A percentile compares a stretch with the other conserved stretches of the same genome.
phyloP scores from a whole-genome alignment of 345 rosid genomes.

The Microthlaspi erraticum region DNA sequence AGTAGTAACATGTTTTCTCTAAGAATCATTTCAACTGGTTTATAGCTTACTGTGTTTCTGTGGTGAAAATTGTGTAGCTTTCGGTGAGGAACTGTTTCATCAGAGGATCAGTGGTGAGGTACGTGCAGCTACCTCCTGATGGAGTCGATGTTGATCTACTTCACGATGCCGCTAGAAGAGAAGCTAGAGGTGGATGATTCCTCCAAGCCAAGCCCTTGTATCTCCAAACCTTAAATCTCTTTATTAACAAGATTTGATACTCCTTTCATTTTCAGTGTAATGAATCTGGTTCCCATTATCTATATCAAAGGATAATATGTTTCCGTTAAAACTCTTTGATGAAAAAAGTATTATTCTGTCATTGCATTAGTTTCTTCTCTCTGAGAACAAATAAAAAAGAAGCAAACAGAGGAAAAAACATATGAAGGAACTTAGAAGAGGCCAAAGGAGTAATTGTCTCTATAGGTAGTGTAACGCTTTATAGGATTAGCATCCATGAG shows the following conservation, averaged over 20 bases:
- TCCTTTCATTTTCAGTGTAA: conserved; percentile 36
- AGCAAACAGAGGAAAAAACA: conserved; percentile 19
- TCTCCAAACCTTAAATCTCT: conserved; percentile 37
- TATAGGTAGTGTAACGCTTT: conserved; percentile 35
- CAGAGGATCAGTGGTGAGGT: conserved; percentile 97
- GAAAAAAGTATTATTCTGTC: background rate
- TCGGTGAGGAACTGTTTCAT: conserved; percentile 99
- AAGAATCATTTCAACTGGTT: background rate
- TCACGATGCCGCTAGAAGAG: conserved; percentile 99
- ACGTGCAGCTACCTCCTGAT: conserved; percentile 93
- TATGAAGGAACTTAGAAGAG: conserved; percentile 8
- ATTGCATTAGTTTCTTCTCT: conserved; percentile 7
- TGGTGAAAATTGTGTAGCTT: conserved; percentile 60
- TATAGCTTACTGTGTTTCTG: conserved; percentile 1
- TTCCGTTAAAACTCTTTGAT: background rate
- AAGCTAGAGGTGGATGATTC: conserved; percentile 91
- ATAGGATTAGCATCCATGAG: conserved; percentile 33
- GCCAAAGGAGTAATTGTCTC: conserved; percentile 33
- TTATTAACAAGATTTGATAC: conserved; percentile 4
- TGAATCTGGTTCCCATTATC: conserved; percentile 29
- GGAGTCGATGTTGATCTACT: conserved; percentile 97
- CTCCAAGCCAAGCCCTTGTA: background rate
- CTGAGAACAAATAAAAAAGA: conserved; percentile 15
- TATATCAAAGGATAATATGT: conserved; percentile 29
- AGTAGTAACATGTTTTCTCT: background rate